Percentiles rank a stretch among this genome's conserved stretches.
Conservation (phyloP, 331 rosid genomes). For the Ulmus americana region DNA sequence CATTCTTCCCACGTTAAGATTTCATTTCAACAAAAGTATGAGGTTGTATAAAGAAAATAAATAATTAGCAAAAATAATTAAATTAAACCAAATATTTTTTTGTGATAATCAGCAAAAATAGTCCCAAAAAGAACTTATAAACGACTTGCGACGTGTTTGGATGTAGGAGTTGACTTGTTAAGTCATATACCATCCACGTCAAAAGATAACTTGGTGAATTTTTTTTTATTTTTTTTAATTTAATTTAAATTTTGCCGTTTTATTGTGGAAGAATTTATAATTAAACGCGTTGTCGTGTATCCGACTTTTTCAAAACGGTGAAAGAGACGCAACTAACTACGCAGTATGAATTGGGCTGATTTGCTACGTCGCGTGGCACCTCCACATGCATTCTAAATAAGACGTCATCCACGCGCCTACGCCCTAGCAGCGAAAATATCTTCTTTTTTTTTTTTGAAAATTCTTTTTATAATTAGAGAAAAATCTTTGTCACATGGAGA, state of each 20-base stretch:
- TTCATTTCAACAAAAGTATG: no score
- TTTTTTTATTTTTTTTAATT: not conserved
- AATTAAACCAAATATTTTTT: no score
- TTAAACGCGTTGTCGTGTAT: not conserved
- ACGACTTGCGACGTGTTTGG: constrained; percentile 3
- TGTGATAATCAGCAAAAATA: no score
- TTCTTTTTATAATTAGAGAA: no score
- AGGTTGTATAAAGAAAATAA: no score
- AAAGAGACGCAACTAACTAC: not conserved
- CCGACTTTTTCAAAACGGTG: not conserved
- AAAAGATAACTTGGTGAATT: not conserved
- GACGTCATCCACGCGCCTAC: not conserved
- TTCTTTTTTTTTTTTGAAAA: no score
- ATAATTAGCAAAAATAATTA: no score
- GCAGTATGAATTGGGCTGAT: not conserved
- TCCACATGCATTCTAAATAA: not conserved
- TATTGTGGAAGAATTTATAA: not conserved
- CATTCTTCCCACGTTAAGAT: no score
- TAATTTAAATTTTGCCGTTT: not conserved
- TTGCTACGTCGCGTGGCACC: not conserved
- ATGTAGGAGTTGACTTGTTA: constrained; percentile 1
- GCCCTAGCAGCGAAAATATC: no score
- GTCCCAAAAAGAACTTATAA: no score
- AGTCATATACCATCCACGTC: not conserved
- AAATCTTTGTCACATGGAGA: no score